Base-by-base conservation (phyloP, 1,284 basidiomycete species). In the Marasmius sp. region DNA sequence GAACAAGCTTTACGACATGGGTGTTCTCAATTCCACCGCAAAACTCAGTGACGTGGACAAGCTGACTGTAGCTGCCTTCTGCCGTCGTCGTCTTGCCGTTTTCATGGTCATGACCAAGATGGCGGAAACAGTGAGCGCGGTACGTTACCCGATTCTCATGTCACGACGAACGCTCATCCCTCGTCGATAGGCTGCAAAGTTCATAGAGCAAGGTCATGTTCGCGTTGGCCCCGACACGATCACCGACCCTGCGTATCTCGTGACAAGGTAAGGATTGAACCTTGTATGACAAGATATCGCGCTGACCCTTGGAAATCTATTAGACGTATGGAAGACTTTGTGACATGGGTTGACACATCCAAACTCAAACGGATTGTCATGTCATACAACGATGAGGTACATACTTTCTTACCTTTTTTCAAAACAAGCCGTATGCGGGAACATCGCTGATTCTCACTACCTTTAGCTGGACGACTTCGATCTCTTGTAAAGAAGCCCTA, bases 341-440 rank as follows among this genome's bases (percentile, higher is more conserved):
- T 99, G 53, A 98, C 97, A 20, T 99, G 97, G 97, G 95, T 99
- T 16, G 96, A 99, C 75, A 96, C 95, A 27, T 95, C 92, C 67
- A 97, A 97, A 75, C 86, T 98, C 75, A 98, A 97, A 86, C 85
- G 97, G 65, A 96, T 94, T 0, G 89, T 99, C 73, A 93, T 97
- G 89, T 81, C 84, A 66, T 99, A 99, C 84, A 99, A 98, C 75
- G 96, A 97, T 78, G 94, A 98, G 87, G 94, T 95, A 62, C 60
- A 84, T 74, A 53, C 55, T 54, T 53, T 48, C 37, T 54, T 39
- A 41, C 34, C 14, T 55, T 49, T 59, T n/a, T n/a, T n/a, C n/a
- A 27, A 27, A 27, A 27, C 27, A 27, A 27, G 27, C 5, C 27
- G 27, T 27, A 5, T 27, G 27, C 27, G 27, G 27, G 27, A 27